These are phyloP conservation scores for Fomitopsis schrenkii DNA, from an alignment of 1,284 basidiomycete species.

Conservation along the genomic window DNA sequence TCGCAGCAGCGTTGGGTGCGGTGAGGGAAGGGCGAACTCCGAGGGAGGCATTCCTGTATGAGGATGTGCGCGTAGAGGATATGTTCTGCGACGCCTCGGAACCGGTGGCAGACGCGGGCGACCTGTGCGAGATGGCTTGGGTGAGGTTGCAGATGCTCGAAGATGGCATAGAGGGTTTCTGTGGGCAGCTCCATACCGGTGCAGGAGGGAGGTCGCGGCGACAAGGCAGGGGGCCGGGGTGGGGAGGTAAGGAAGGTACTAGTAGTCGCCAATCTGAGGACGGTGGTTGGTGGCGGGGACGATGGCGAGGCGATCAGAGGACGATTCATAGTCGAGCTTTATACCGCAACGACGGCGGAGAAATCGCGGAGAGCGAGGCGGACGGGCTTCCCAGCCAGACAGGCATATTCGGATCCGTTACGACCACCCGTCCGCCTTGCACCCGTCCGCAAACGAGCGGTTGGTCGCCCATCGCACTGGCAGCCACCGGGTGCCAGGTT, in stretches of 20 bases:
- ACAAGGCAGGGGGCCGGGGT: background rate
- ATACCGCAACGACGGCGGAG: slow-evolving; percentile 19
- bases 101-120: slow-evolving; percentile 42
- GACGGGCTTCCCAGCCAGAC: slow-evolving; percentile 16
- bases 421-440: background rate
- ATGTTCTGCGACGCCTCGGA: slow-evolving; percentile 53
- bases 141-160: slow-evolving; percentile 36
- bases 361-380: slow-evolving; percentile 24
- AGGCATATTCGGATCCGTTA: background rate
- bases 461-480: too few species aligned
- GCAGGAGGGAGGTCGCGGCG: background rate
- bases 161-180: slow-evolving; percentile 52
- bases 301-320: slow-evolving; percentile 15
- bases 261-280: background rate
- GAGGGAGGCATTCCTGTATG: slow-evolving; percentile 45
- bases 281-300: background rate
- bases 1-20: slow-evolving; percentile 48
- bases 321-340: slow-evolving; percentile 10
- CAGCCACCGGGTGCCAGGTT: background rate
- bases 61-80: slow-evolving; percentile 49
- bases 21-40: slow-evolving; percentile 36
- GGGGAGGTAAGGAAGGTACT: background rate
- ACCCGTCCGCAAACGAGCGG: background rate
- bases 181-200: slow-evolving; percentile 39
- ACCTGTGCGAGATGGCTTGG: slow-evolving; percentile 35